Percentiles rank a stretch among this genome's conserved stretches.
Conservation (phyloP, 2,329 filamentous ascomycete species). For the Trichoderma guizhouense region DNA sequence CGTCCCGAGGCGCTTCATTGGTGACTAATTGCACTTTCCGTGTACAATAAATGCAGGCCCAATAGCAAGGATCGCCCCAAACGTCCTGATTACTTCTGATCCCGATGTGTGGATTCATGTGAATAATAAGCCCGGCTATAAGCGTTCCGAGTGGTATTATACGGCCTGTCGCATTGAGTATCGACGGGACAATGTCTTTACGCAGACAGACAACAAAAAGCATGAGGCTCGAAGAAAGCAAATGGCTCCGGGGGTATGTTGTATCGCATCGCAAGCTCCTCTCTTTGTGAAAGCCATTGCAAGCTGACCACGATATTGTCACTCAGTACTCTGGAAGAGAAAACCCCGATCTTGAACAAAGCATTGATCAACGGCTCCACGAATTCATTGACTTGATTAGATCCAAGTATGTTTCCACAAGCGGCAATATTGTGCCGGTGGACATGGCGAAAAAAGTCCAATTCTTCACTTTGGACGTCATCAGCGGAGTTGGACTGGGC, state of each 20-base stretch:
- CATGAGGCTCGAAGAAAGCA: slow-evolving; percentile 46
- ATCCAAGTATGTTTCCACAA: slow-evolving; percentile 40
- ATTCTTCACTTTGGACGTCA: slow-evolving; percentile 53
- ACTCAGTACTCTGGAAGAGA: slow-evolving; percentile 53
- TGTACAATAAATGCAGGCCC: slow-evolving; percentile 7
- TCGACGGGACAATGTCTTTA: slow-evolving; percentile 51
- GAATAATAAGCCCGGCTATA: slow-evolving; percentile 42
- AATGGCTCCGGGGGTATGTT: slow-evolving; percentile 48
- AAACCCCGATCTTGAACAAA: slow-evolving; percentile 46
- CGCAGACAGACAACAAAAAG: slow-evolving; percentile 44
- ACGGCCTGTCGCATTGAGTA: slow-evolving; percentile 47
- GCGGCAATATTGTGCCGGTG: slow-evolving; percentile 31
- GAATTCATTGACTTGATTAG: slow-evolving; percentile 45
- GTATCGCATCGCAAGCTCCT: background rate
- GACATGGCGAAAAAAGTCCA: slow-evolving; percentile 47
- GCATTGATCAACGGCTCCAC: slow-evolving; percentile 46
- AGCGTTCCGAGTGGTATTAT: slow-evolving; percentile 42
- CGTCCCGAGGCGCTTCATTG: no score
- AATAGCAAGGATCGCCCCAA: slow-evolving; percentile 40
- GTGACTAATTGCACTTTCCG: background rate
- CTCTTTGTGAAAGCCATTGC: background rate
- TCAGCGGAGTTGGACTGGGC: slow-evolving; percentile 50
- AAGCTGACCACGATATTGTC: background rate
- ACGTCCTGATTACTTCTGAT: slow-evolving; percentile 47
- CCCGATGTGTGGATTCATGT: slow-evolving; percentile 45